Conservation (phyloP, 106 monocot species). For the Triglochin maritima region DNA sequence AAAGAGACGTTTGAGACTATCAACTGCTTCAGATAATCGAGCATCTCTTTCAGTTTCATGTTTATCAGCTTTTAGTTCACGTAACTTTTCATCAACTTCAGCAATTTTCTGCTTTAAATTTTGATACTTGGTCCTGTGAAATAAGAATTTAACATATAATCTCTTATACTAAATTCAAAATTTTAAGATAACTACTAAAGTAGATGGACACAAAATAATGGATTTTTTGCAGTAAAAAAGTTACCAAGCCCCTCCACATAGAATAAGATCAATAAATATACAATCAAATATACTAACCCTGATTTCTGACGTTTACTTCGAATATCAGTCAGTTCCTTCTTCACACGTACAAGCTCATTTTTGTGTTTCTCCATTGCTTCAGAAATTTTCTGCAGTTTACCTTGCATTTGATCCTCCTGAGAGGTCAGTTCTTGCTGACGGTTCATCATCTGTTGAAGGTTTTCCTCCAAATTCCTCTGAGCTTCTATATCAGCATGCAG, state of each 20-base stretch:
- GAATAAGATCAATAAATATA: neutral
- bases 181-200: no score
- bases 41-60: constrained; percentile 97
- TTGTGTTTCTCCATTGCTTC: constrained; percentile 37
- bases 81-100: constrained; percentile 58
- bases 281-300: constrained; percentile 25
- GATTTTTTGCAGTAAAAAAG: neutral
- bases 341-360: constrained; percentile 44
- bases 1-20: constrained; percentile 84
- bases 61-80: constrained; percentile 95
- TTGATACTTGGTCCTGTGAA: constrained; percentile 56
- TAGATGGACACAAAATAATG: neutral
- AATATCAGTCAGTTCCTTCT: constrained; percentile 46
- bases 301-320: constrained; percentile 37
- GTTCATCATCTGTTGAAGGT: constrained; percentile 63
- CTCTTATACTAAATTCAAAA: no score
- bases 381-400: constrained; percentile 41
- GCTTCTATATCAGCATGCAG: constrained; percentile 79
- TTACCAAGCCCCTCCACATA: neutral
- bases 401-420: constrained; percentile 55
- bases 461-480: constrained; percentile 80
- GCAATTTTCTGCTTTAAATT: constrained; percentile 71
- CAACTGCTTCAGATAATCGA: constrained; percentile 74
- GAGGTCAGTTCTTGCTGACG: constrained; percentile 59
- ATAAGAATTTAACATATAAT: neutral